Conservation (phyloP, 2,329 filamentous ascomycete species). For the Colletotrichum sp. region DNA sequence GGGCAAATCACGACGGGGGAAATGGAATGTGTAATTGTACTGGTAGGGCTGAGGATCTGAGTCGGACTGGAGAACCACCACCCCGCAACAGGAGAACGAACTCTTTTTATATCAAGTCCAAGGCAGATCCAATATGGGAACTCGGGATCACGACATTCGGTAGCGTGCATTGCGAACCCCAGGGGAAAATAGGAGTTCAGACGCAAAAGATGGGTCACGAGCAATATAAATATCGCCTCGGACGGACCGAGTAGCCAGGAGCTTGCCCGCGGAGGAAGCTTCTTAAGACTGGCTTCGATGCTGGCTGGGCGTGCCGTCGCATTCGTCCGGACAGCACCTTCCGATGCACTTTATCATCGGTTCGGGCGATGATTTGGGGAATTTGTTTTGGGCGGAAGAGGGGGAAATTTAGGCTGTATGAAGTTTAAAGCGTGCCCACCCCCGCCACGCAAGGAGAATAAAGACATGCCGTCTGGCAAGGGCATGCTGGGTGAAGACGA, state of each 20-base stretch:
- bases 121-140: not conserved
- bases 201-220: not conserved
- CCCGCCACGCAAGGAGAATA: not conserved
- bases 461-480: not conserved
- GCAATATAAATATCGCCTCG: conserved; percentile 1
- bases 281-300: not conserved
- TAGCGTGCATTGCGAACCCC: not conserved
- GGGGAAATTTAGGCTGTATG: conserved; percentile 16
- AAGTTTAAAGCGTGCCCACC: conserved; percentile 1
- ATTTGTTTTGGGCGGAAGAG: not conserved
- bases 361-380: not conserved
- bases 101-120: not conserved
- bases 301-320: not conserved
- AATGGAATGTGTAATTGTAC: not conserved
- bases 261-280: not conserved
- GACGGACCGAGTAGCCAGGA: conserved; percentile 8
- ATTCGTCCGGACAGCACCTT: conserved; percentile 8
- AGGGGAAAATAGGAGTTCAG: not conserved
- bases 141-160: conserved; percentile 2
- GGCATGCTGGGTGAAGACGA: not conserved
- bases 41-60: not conserved
- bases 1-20: not conserved
- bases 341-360: not conserved
- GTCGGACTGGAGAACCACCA: not conserved
- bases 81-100: not conserved